These are phyloP conservation scores for Aureobasidium sp. DNA, from an alignment of 2,329 filamentous ascomycete genomes.

Conservation along the genomic window DNA sequence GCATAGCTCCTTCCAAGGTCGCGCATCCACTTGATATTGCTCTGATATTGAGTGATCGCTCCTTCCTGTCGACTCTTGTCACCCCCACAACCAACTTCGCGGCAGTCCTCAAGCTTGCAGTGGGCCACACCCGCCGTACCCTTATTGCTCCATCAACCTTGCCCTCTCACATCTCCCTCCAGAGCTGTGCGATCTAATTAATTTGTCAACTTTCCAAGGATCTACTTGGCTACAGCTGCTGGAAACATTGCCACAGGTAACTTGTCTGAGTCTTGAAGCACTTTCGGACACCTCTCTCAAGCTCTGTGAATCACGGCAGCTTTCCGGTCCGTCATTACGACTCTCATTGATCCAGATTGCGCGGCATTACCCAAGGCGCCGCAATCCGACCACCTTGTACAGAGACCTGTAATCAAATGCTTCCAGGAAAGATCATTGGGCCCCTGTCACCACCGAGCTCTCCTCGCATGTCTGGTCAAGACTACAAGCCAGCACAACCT, in stretches of 20 bases:
- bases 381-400: constrained; percentile 3
- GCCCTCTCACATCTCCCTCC: background rate
- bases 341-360: background rate
- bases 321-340: constrained; percentile 4
- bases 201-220: constrained; percentile 13
- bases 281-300: constrained; percentile 6
- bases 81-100: constrained; percentile 8
- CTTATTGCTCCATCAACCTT: constrained; percentile 14
- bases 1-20: background rate
- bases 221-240: background rate
- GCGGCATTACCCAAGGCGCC: constrained; percentile 11
- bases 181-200: constrained; percentile 3
- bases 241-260: background rate
- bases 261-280: background rate
- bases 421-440: constrained; percentile 40
- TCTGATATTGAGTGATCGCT: constrained; percentile 14
- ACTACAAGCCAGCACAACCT: constrained; percentile 36
- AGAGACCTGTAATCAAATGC: constrained; percentile 22
- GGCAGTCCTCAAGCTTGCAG: constrained; percentile 11
- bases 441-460: constrained; percentile 45
- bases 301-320: constrained; percentile 13
- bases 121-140: constrained; percentile 13
- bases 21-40: constrained; percentile 11
- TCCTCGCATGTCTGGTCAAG: constrained; percentile 45
- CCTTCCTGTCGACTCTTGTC: constrained; percentile 7